Base-by-base conservation (phyloP, 2,329 filamentous ascomycete genomes). In the Diplodia mutila region DNA sequence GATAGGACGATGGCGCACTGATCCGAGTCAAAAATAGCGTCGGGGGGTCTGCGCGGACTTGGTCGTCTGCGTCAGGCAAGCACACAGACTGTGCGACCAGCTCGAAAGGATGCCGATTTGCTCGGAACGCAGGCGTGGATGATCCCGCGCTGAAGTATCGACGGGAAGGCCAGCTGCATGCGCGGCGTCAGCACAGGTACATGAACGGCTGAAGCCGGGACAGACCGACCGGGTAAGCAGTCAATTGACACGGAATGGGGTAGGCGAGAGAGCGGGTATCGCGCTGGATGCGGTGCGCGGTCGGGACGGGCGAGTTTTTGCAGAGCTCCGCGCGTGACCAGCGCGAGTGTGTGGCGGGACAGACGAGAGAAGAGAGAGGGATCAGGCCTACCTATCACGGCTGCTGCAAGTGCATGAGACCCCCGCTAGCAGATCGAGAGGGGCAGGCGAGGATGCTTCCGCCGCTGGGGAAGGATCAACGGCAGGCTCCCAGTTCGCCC, bases 311-410 rank as follows among this genome's bases (percentile, higher is more conserved):
- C 65, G 65, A 66, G 42, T 14, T 37, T 48, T 66, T 67, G 54
- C 29, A 29, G 18, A 23, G 32, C 29, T 37, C 34, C 57, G 57
- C 65, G 65, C 65, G 65, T 67, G 65, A 67, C 57, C 65, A 61
- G 23, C 34, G 14, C 18, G 48, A 53, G 65, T n/a, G 64, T 57
- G 65, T 67, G 65, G 65, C 65, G 65, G 65, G 65, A 67, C 53
- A 14, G 53, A 66, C 32, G 51, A 57, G 39, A 27, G 18, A 23
- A 51, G 18, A 46, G 25, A 57, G 37, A 49, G 59, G 59, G 32
- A 51, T 29, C 37, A 52, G 23, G 52, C 64, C 64, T 66, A 66
- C 64, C 64, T 66, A 66, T 66, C 64, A 66, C 39, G 42, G 57
- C 34, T 25, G 53, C 53, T 57, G 53, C 53, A 18, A 42, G 52